A percentile compares a stretch with the other conserved stretches of the same genome.
These are phyloP conservation scores for Volutella citrinella DNA, from an alignment of 2,329 filamentous ascomycete genomes.

Conservation along the genomic window DNA sequence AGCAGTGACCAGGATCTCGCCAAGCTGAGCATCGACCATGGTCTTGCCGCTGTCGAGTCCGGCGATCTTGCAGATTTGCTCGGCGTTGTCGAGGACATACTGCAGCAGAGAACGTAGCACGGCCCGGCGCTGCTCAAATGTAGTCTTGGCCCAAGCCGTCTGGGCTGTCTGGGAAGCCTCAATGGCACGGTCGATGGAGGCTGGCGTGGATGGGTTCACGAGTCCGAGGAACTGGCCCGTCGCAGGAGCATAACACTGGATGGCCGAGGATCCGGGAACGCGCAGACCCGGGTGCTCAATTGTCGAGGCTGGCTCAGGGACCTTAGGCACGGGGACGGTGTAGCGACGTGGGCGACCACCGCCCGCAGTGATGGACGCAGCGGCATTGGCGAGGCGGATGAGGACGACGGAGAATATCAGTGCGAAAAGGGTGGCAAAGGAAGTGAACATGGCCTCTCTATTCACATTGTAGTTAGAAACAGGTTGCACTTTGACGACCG, in stretches of 20 bases:
- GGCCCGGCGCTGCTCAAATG: constrained; percentile 71
- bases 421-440: constrained; percentile 26
- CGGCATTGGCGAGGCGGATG: constrained; percentile 24
- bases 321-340: constrained; percentile 58
- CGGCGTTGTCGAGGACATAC: constrained; percentile 84
- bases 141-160: constrained; percentile 71
- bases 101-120: constrained; percentile 80
- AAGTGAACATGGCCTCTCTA: constrained; percentile 28
- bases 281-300: constrained; percentile 62
- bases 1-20: constrained; percentile 88
- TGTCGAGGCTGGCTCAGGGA: constrained; percentile 54
- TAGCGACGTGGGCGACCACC: constrained; percentile 51
- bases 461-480: not conserved
- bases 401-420: constrained; percentile 29
- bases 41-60: constrained; percentile 96
- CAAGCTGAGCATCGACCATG: constrained; percentile 87
- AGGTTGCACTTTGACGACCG: constrained; percentile 9
- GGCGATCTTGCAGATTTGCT: constrained; percentile 78
- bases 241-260: constrained; percentile 86
- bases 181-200: constrained; percentile 77
- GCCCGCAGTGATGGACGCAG: constrained; percentile 25
- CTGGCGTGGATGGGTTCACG: constrained; percentile 72
- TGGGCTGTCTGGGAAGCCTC: constrained; percentile 73
- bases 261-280: constrained; percentile 61
- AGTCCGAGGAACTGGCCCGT: constrained; percentile 80